Evolutionary conservation across 1,284 basidiomycete species (phyloP).

Genomic region (Mycena sp.): DNA sequence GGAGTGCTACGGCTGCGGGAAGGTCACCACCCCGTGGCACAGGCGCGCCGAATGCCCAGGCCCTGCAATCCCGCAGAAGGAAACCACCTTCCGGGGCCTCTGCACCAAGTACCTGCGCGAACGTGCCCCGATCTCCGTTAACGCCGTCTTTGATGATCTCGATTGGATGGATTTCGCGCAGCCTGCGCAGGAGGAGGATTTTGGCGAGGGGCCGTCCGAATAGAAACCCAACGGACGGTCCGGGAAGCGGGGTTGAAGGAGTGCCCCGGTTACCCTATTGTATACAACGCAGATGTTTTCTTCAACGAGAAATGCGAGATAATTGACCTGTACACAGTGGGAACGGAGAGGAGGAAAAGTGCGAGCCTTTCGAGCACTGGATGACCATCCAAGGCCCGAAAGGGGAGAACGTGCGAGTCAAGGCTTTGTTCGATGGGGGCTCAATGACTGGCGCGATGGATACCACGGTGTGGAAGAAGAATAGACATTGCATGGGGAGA

Average conservation of each 20-base stretch:
- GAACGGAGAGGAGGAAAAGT: background rate
- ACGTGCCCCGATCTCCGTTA: background rate
- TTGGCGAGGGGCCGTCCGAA: slow-evolving; percentile 17
- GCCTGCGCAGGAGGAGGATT: slow-evolving; percentile 7
- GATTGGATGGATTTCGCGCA: slow-evolving; percentile 14
- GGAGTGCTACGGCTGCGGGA: slow-evolving; percentile 24
- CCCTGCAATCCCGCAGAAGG: background rate
- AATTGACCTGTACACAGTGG: slow-evolving; percentile 22
- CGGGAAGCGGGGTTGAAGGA: slow-evolving; percentile 1
- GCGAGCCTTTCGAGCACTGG: slow-evolving; percentile 12
- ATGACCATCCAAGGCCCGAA: background rate
- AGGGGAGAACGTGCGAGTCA: slow-evolving; percentile 12
- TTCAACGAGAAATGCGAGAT: background rate
- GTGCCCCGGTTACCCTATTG: background rate
- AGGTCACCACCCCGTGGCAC: slow-evolving; percentile 6
- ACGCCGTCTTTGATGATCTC: slow-evolving; percentile 1
- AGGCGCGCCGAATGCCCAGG: background rate
- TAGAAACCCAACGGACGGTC: slow-evolving; percentile 16
- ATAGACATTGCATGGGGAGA: background rate
- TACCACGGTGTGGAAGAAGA: background rate
- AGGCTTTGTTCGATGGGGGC: slow-evolving; percentile 18
- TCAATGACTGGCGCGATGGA: slow-evolving; percentile 20
- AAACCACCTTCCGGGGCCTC: slow-evolving; percentile 4
- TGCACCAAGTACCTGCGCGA: slow-evolving; percentile 3
- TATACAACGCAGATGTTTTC: slow-evolving; percentile 4